A percentile compares a stretch with the other conserved stretches of the same genome.
Conservation (phyloP, 352 stramenopile species). For the Phytophthora pseudosyringae region DNA sequence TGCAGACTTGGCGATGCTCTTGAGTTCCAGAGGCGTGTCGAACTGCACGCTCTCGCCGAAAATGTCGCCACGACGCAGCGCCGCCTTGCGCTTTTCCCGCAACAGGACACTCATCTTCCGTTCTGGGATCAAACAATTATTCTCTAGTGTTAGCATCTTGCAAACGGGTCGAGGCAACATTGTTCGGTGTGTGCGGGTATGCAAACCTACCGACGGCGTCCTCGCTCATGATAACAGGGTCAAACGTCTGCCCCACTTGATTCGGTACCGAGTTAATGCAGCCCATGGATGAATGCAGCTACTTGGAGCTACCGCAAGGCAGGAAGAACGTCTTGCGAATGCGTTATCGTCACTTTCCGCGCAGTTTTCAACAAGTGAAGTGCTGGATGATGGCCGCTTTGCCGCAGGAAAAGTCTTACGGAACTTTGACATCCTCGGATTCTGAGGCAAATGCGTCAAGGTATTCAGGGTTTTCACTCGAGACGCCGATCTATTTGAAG, state of each 20-base stretch:
- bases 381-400: background rate
- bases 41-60: conserved; percentile 78
- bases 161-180: background rate
- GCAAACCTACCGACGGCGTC: conserved; percentile 33
- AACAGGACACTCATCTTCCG: conserved; percentile 66
- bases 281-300: conserved; percentile 44
- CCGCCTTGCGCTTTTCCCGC: conserved; percentile 70
- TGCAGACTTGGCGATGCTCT: conserved; percentile 46
- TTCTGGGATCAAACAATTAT: conserved; percentile 31
- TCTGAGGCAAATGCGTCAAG: conserved; percentile 19
- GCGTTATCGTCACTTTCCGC: conserved; percentile 12
- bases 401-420: conserved; percentile 9
- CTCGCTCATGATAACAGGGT: conserved; percentile 46
- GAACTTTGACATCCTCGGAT: conserved; percentile 22
- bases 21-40: conserved; percentile 50
- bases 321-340: background rate
- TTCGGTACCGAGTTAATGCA: conserved; percentile 69
- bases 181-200: background rate
- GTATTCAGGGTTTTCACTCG: conserved; percentile 13
- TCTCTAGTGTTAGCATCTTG: background rate
- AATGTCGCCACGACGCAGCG: conserved; percentile 64
- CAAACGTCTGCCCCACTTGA: conserved; percentile 51
- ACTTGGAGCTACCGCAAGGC: conserved; percentile 2
- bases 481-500: too few species aligned
- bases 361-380: conserved; percentile 31